Evolutionary conservation across 257 asterid species (phyloP), one percentile per base, ranked within the genome.

Genomic region (Craterostigma plantagineum): DNA sequence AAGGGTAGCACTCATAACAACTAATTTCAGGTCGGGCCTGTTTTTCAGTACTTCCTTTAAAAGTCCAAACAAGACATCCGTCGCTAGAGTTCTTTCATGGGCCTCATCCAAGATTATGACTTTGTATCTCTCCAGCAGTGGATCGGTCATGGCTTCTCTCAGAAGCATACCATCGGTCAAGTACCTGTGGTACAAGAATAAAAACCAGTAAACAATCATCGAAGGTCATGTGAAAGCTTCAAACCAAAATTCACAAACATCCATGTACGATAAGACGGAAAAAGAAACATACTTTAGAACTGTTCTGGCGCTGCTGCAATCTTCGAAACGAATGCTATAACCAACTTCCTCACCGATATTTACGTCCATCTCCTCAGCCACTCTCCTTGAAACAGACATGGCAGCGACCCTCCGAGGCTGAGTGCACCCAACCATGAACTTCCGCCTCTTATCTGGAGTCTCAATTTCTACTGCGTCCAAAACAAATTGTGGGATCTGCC

Each of bases 1-100:
- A 1, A 83, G 94, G 2, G 99, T 90, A 52, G 96, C 99, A 80
- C 99, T 90, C 99, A 90, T 90, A 34, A 90, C 94, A n/a, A 90
- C 98, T 40, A 83, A 53, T 59, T 90, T 90, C 48, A 83, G 59
- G 61, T 83, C 95, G 6, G 92, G 73, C 56, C 94, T 65, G 40
- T 77, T 83, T 59, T 62, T 90, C 59, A 90, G 57, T 14, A 83
- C 99, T 63, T 90, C 95, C 65, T 83, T 90, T 30, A 90, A 72
- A 57, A 90, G 85, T 42, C 99, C 99, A 75, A 90, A 83, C 9
- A 83, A 66, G 38, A 90, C 99, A 61, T 90, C 96, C 0, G 99
- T 90, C 15, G 96, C 94, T 61, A 83, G 57, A 16, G 99, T 90
- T 60, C 99, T 73, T 76, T 90, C 96, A 37, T 90, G 99, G 46